Conservation (phyloP, 805 yeast genomes). For the Myxozyma vanderwaltii region DNA sequence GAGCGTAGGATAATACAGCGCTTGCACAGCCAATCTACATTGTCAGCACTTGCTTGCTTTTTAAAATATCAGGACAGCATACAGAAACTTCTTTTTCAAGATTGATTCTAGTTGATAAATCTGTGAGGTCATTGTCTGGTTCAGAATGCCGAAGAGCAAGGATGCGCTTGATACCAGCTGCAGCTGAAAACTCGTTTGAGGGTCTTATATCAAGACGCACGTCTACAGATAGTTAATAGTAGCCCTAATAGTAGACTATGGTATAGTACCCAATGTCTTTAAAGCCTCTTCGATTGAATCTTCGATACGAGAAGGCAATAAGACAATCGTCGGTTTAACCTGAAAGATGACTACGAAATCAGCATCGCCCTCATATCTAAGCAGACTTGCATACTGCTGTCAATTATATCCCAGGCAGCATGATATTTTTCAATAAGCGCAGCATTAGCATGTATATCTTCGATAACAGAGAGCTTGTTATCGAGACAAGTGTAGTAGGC, state of each 20-base stretch:
- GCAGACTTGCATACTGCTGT: conserved; percentile 2
- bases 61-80: background rate
- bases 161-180: conserved; percentile 15
- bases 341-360: conserved; percentile 22
- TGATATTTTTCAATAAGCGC: conserved; percentile 23
- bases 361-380: background rate
- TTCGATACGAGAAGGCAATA: conserved; percentile 25
- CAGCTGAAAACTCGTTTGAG: conserved; percentile 19
- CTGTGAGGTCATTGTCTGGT: background rate
- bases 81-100: conserved; percentile 27
- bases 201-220: conserved; percentile 23
- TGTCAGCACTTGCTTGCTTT: background rate
- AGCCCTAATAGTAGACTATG: too few relatives aligned
- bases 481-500: conserved; percentile 16
- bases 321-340: conserved; percentile 23
- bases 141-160: conserved; percentile 14
- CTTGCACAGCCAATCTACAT: conserved; percentile 32
- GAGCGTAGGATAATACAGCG: conserved; percentile 20
- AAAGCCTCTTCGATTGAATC: conserved; percentile 20
- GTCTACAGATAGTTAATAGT: background rate
- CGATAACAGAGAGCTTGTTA: conserved; percentile 18
- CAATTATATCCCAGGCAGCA: conserved; percentile 24
- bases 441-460: conserved; percentile 25
- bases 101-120: conserved; percentile 18
- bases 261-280: too few relatives aligned